These are phyloP conservation scores for Lagenaria siceraria DNA, from an alignment of 306 rosid species.

Conservation along the genomic window DNA sequence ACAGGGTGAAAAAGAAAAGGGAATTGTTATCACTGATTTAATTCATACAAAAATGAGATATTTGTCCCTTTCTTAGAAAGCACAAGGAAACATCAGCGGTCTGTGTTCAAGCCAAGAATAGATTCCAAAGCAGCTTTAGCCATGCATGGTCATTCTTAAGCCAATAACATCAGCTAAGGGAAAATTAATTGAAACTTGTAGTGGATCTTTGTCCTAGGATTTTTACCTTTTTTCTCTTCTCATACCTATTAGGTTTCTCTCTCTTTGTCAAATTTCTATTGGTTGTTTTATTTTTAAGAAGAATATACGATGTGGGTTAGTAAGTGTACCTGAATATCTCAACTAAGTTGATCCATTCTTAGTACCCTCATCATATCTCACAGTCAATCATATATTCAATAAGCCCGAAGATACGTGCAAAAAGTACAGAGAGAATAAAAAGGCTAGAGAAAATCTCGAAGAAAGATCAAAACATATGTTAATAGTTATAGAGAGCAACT, in stretches of 20 bases:
- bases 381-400: too few species aligned
- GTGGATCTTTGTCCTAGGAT: not conserved
- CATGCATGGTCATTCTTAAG: not conserved
- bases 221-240: not conserved
- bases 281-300: too few species aligned
- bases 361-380: too few species aligned
- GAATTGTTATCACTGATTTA: not conserved
- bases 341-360: too few species aligned
- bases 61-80: not conserved
- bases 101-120: not conserved
- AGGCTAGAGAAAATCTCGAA: too few species aligned
- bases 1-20: not conserved
- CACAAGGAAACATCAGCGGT: not conserved
- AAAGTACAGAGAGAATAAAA: too few species aligned
- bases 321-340: too few species aligned
- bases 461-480: too few species aligned
- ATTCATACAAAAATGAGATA: not conserved
- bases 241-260: not conserved
- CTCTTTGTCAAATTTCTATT: not conserved
- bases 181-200: not conserved
- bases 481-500: too few species aligned
- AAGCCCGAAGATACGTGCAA: too few species aligned
- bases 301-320: too few species aligned
- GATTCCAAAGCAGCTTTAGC: not conserved
- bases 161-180: not conserved